phyloP scores from a whole-genome alignment of 2,329 filamentous ascomycete species.

The Hypoxylon sp. region DNA sequence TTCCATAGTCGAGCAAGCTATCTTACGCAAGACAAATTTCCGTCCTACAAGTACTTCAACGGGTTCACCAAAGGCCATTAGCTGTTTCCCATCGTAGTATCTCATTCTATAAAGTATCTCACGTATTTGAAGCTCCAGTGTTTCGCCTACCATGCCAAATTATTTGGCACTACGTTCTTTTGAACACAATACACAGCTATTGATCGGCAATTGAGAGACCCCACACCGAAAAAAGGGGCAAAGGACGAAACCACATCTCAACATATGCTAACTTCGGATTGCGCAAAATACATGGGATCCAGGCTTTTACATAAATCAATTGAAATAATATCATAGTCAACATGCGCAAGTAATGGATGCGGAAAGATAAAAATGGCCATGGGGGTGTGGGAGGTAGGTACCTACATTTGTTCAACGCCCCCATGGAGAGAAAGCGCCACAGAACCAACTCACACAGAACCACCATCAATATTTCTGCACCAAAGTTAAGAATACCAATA shows the following conservation, averaged over 20 bases:
- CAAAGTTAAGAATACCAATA: neutral
- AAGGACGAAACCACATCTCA: constrained; percentile 48
- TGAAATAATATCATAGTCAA: neutral
- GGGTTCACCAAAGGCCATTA: neutral
- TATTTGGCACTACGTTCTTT: too few relatives aligned
- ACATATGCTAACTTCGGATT: constrained; percentile 8
- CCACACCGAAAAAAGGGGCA: constrained; percentile 42
- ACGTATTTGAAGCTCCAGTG: constrained; percentile 18
- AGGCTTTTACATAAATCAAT: neutral
- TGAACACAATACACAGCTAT: too few relatives aligned
- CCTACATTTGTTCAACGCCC: neutral
- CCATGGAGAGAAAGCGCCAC: neutral
- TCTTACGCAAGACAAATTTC: too few relatives aligned
- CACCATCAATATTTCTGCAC: neutral
- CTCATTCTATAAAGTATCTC: constrained; percentile 5
- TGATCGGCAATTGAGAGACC: too few relatives aligned
- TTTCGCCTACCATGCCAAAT: too few relatives aligned
- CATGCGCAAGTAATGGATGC: neutral
- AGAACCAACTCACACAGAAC: too few relatives aligned
- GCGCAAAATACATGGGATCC: constrained; percentile 28
- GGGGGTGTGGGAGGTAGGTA: too few relatives aligned
- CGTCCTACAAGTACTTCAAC: constrained; percentile 27
- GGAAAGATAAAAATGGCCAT: neutral
- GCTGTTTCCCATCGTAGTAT: neutral
- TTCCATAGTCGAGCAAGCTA: too few relatives aligned